Base-by-base conservation (phyloP, 192 early-diverging fungal genomes). In the Podila clonocystis region DNA sequence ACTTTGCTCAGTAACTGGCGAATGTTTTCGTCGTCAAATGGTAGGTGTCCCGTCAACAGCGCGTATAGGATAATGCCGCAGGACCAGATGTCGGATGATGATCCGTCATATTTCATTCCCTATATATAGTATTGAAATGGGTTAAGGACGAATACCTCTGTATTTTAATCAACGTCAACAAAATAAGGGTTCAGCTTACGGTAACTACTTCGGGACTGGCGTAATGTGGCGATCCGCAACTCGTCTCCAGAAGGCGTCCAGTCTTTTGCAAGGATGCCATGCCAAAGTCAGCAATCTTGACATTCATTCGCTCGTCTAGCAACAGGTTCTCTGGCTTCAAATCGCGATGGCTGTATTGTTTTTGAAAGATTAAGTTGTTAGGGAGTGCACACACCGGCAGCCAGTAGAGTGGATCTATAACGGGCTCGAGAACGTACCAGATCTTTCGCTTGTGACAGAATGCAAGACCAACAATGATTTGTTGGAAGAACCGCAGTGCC, bases 1-100 rank as follows among this genome's bases (percentile, higher is more conserved):
- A 87, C 86, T 55, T 80, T 80, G 13, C 77, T 73, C 55, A 80
- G 26, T 57, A 80, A 34, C 38, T 73, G 77, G 24, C 77, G 70
- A 28, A 80, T 80, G 28, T 80, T 80, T 69, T 80, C 77, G 28
- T 80, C 77, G 36, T 88, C 86, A 78, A 97, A 97, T 0, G 95
- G 95, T 20, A 97, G 73, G 34, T 88, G 84, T 4, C 91, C 95
- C 4, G 91, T 88, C 48, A 96, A 73, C 67, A 96, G 75, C 15
- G 92, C 89, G 68, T 92, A 96, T 9, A 96, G 82, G 22, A 96
- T 91, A 57, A 92, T 89, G 36, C 94, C 95, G 9, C 94, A 79
- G 1, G 93, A 85, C 95, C 95, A 97, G 28, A 94, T 85, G 71
- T 97, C 95, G 9, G 90, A 91, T 29, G 85, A 70, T 22, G 89